Evolutionary conservation across 306 rosid species (phyloP).

Genomic region (Cicer yamashitae): DNA sequence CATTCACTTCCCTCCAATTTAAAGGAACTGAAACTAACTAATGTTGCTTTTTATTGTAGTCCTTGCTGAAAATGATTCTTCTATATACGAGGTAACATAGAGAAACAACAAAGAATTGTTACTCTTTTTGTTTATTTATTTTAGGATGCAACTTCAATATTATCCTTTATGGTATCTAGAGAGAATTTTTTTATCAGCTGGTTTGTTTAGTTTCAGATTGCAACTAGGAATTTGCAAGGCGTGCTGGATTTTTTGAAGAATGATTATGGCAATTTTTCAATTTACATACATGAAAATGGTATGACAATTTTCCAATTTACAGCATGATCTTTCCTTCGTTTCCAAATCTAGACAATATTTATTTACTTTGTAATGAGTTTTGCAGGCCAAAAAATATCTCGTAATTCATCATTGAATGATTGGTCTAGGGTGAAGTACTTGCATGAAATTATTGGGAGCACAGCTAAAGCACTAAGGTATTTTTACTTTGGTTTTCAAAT

Average conservation of each 20-base stretch:
- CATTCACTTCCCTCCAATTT: too few species aligned
- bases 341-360: background rate
- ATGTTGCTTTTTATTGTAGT: slow-evolving; percentile 30
- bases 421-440: slow-evolving; percentile 58
- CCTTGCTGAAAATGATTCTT: background rate
- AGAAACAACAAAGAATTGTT: background rate
- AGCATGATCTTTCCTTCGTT: background rate
- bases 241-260: slow-evolving; percentile 50
- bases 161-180: background rate
- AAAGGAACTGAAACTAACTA: background rate
- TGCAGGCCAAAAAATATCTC: slow-evolving; percentile 54
- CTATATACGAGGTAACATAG: slow-evolving; percentile 39
- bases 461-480: slow-evolving; percentile 63
- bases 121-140: background rate
- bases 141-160: background rate
- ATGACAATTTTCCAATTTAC: background rate
- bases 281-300: slow-evolving; percentile 70
- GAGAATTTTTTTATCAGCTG: too few species aligned
- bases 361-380: background rate
- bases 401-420: slow-evolving; percentile 64
- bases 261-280: slow-evolving; percentile 50
- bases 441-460: slow-evolving; percentile 48
- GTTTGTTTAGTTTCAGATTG: slow-evolving; percentile 48
- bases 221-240: slow-evolving; percentile 44
- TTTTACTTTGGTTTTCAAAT: slow-evolving; percentile 8